Percentiles rank a stretch among this genome's conserved stretches.
Conservation (phyloP, 768 basidiomycete genomes). For the Rhodotorula taiwanensis region DNA sequence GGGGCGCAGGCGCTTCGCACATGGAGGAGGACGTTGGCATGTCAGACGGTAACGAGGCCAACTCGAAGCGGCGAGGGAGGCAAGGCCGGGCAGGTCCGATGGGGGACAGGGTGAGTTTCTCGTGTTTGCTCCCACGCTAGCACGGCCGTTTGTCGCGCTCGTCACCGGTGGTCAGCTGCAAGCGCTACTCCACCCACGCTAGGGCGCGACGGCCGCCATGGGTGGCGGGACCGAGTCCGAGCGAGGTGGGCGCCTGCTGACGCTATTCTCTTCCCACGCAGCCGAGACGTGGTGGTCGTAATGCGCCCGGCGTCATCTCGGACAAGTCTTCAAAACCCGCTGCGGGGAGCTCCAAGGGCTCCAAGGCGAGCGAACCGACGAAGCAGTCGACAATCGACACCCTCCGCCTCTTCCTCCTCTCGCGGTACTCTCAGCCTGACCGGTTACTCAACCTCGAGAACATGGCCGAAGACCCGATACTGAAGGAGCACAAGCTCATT, state of each 20-base stretch:
- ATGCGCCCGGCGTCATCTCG: constrained; percentile 25
- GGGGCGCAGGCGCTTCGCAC: not conserved
- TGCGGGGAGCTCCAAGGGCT: not conserved
- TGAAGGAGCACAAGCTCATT: constrained; percentile 63
- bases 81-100: constrained; percentile 26
- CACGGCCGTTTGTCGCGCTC: not conserved
- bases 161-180: too few species aligned
- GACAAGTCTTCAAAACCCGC: constrained; percentile 8
- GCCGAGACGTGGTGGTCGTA: constrained; percentile 7
- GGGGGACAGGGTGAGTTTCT: constrained; percentile 27
- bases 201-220: too few species aligned
- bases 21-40: constrained; percentile 34
- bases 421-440: constrained; percentile 42
- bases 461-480: constrained; percentile 67
- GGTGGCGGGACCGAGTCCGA: too few species aligned
- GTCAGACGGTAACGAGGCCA: constrained; percentile 13
- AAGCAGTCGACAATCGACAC: constrained; percentile 27
- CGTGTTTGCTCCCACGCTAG: too few species aligned
- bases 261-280: not conserved
- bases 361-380: constrained; percentile 15
- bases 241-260: too few species aligned
- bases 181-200: too few species aligned
- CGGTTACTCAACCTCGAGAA: constrained; percentile 51
- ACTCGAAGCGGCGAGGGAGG: constrained; percentile 10
- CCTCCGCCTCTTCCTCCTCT: constrained; percentile 42